Evolutionary conservation across 345 rosid species (phyloP), one percentile per base, ranked within the genome.

Genomic region (Citrus glauca): DNA sequence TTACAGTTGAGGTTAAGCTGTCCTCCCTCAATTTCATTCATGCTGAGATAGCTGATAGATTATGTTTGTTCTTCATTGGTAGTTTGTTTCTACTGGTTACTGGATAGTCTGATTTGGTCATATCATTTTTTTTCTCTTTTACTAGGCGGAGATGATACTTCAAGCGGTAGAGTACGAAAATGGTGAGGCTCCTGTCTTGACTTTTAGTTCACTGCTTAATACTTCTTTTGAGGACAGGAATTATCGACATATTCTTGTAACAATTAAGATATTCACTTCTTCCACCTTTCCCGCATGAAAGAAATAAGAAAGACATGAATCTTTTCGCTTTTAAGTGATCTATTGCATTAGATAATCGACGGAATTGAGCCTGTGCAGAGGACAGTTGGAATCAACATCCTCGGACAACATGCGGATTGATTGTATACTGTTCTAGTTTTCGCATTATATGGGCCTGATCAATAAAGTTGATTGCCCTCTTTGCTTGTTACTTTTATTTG

Each of bases 81-180:
- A 20, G 50, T 30, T 55, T 32, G 28, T 57, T 66, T 13, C n/a
- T 66, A 17, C 9, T 48, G 42, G 24, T 60, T 11, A 35, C 19
- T 11, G 33, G 27, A 55, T 63, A 32, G 56, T 73, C 76, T 81
- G 69, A 80, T 83, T 65, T 74, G 20, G 25, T 78, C 63, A 53
- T 63, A 35, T 55, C 20, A 60, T 22, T 9, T 40, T 68, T 74
- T 63, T 35, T 30, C 27, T 77, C 66, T 67, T n/a, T 80, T 4
- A 63, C 56, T 71, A 90, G 94, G 91, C 92, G 78, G 99, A 95
- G 89, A 88, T 95, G 98, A 93, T 95, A 87, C 94, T 95, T 82
- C 99, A 95, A 88, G 99, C 98, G 59, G 83, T 93, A 77, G 99
- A 95, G 82, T 95, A 95, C 66, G 97, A 95, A 86, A 91, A 84